These are phyloP conservation scores for Vigna radiata DNA, from an alignment of 306 rosid species.

Conservation along the genomic window DNA sequence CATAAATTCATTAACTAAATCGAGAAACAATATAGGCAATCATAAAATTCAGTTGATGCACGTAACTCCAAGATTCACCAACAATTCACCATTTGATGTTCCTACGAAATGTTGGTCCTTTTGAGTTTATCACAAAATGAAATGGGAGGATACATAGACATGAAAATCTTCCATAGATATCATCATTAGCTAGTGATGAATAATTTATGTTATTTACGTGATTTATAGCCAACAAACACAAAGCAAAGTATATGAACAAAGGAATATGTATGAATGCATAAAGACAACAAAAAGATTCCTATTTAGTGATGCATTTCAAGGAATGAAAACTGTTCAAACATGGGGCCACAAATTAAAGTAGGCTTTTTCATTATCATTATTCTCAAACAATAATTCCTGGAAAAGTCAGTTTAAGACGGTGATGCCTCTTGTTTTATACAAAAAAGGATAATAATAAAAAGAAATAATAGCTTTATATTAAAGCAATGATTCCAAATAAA, in stretches of 20 bases:
- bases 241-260: neutral
- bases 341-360: conserved; percentile 35
- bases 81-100: too few relatives aligned
- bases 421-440: conserved; percentile 37
- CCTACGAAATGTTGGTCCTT: too few relatives aligned
- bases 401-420: conserved; percentile 25
- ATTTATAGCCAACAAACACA: neutral
- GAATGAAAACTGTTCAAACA: conserved; percentile 8
- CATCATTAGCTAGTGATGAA: too few relatives aligned
- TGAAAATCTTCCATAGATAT: too few relatives aligned
- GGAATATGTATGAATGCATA: conserved; percentile 6
- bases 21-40: too few relatives aligned
- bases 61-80: too few relatives aligned
- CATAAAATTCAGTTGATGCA: too few relatives aligned
- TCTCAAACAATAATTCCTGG: conserved; percentile 9
- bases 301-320: conserved; percentile 12
- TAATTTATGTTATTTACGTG: neutral
- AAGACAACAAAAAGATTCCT: conserved; percentile 9
- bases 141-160: too few relatives aligned
- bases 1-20: too few relatives aligned
- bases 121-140: too few relatives aligned
- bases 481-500: conserved; percentile 34
- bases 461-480: conserved; percentile 29
- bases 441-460: neutral
- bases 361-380: conserved; percentile 6